A percentile compares a stretch with the other conserved stretches of the same genome.
These are phyloP conservation scores for Schizosaccharomyces osmophilus DNA, from an alignment of 805 yeast species.

Conservation along the genomic window DNA sequence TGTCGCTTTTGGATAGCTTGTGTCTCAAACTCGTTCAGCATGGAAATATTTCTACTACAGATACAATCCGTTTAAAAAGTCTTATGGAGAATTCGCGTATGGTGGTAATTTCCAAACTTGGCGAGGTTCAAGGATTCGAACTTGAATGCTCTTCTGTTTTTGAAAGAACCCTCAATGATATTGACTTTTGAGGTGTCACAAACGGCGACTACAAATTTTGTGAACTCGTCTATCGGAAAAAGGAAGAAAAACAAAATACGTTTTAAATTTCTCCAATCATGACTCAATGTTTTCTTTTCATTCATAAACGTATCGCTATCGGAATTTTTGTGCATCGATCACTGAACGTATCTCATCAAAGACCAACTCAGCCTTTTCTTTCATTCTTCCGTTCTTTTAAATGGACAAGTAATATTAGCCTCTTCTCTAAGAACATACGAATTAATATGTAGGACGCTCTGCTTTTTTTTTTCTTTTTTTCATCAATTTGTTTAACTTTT, in stretches of 20 bases:
- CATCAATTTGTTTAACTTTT: too few relatives aligned
- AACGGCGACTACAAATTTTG: neutral
- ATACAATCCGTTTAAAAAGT: neutral
- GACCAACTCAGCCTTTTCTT: too few relatives aligned
- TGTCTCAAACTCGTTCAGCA: neutral
- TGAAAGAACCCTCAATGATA: neutral
- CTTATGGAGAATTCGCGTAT: neutral
- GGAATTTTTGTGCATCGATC: too few relatives aligned
- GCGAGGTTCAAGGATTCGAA: neutral
- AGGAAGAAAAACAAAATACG: neutral
- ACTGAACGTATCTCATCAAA: too few relatives aligned
- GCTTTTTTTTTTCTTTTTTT: too few relatives aligned
- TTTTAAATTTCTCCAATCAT: too few relatives aligned
- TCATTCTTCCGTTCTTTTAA: too few relatives aligned
- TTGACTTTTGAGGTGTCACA: neutral
- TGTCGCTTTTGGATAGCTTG: neutral
- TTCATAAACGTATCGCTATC: too few relatives aligned
- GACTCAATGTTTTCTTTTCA: too few relatives aligned
- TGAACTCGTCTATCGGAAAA: neutral
- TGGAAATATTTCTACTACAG: neutral
- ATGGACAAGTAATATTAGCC: too few relatives aligned
- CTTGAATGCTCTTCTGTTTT: neutral
- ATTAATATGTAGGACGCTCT: too few relatives aligned
- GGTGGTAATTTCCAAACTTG: neutral
- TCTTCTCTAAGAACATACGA: too few relatives aligned